A percentile compares a stretch with the other conserved stretches of the same genome.
Conservation (phyloP, 225 moss, liverwort and hornwort species). For the Polytrichum formosum region DNA sequence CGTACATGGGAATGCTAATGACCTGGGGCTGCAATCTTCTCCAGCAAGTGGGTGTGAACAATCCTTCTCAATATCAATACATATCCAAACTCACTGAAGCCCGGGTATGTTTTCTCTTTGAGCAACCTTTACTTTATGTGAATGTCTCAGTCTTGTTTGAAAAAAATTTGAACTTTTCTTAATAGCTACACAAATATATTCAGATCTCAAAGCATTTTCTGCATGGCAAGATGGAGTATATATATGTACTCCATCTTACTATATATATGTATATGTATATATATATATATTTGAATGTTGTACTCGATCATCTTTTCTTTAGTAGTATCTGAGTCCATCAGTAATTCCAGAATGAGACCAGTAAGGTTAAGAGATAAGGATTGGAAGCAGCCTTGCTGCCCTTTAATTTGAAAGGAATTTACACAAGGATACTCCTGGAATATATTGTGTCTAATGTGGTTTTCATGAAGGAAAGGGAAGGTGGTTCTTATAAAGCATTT, state of each 20-base stretch:
- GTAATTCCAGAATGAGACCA: too few relatives aligned
- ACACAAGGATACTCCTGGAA: too few relatives aligned
- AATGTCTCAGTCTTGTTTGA: too few relatives aligned
- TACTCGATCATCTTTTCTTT: too few relatives aligned
- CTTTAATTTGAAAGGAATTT: too few relatives aligned
- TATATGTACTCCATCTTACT: too few relatives aligned
- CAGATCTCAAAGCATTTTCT: not conserved
- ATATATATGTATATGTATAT: too few relatives aligned
- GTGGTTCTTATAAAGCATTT: conserved; percentile 30
- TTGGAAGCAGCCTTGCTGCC: too few relatives aligned
- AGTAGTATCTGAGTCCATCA: too few relatives aligned
- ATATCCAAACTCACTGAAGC: conserved; percentile 63
- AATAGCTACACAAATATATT: not conserved
- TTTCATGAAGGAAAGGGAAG: conserved; percentile 4
- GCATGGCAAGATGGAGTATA: not conserved
- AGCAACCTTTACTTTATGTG: too few relatives aligned
- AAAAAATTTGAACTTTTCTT: not conserved
- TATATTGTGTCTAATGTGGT: not conserved
- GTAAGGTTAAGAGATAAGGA: too few relatives aligned
- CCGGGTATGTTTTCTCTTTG: conserved; percentile 49
- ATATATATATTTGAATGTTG: too few relatives aligned
- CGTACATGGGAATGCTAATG: not conserved
- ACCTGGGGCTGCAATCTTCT: conserved; percentile 6
- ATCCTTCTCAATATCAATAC: conserved; percentile 26
- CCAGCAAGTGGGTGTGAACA: conserved; percentile 56